phyloP scores from a whole-genome alignment of 164 flowering plant genomes.

The Dillenia turbinata region DNA sequence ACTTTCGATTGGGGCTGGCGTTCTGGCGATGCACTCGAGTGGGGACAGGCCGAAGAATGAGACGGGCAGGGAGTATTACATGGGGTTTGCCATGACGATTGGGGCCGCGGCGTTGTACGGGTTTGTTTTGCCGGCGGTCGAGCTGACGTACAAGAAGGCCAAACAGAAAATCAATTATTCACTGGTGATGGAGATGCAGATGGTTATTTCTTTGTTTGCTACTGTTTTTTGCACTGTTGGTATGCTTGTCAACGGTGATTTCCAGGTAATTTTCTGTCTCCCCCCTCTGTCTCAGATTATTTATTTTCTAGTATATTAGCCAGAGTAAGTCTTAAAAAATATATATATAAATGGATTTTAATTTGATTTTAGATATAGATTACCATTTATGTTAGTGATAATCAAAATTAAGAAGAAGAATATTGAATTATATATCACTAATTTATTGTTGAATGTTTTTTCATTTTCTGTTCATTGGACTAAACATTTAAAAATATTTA shows the following conservation, averaged over 20 bases:
- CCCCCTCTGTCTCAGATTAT: neutral
- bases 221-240: slow-evolving; percentile 42
- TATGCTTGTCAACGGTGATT: slow-evolving; percentile 49
- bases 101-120: slow-evolving; percentile 39
- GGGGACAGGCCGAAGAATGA: slow-evolving; percentile 33
- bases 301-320: too few relatives aligned
- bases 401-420: too few relatives aligned
- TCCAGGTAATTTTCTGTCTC: slow-evolving; percentile 31
- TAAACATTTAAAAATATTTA: too few relatives aligned
- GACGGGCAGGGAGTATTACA: slow-evolving; percentile 17
- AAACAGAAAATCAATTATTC: slow-evolving; percentile 27
- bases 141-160: slow-evolving; percentile 42
- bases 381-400: too few relatives aligned
- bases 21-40: slow-evolving; percentile 33
- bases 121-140: slow-evolving; percentile 31
- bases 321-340: too few relatives aligned
- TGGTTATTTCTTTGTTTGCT: slow-evolving; percentile 44
- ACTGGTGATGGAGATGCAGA: slow-evolving; percentile 51
- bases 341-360: too few relatives aligned
- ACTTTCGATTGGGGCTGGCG: slow-evolving; percentile 34
- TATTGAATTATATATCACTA: too few relatives aligned
- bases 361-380: too few relatives aligned
- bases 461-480: too few relatives aligned
- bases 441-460: too few relatives aligned
- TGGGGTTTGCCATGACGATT: slow-evolving; percentile 40